Base-by-base conservation (phyloP, 2,329 filamentous ascomycete genomes). In the Rutstroemia sp. region DNA sequence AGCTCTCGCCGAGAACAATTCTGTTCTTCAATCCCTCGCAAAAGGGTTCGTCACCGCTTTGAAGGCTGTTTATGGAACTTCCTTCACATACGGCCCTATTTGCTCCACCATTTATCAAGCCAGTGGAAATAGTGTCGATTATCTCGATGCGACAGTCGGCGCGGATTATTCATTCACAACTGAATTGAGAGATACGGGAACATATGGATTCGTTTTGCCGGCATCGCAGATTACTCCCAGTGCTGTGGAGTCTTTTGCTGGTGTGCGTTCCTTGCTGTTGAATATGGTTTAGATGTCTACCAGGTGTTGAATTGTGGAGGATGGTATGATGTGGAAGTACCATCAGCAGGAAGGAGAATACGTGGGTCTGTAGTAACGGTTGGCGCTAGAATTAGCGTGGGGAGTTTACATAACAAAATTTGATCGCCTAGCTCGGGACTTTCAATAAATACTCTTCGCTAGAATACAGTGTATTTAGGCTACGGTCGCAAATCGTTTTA, bases 61-160 rank as follows among this genome's bases (percentile, higher is more conserved):
- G 63, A 70, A 77, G 47, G 78, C 79, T 0, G 77, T 80, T 2
- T 79, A 82, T 61, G 75, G 74, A 10, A 76, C 72, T 5, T 61
- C 61, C 56, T 74, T 71, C 66, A 57, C 64, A 39, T 60, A 66
- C 19, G 78, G 77, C 0, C 75, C 76, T 0, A 77, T 82, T 59
- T 86, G 83, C 69, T 71, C 70, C 44, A 85, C 81, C 30, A 82
- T 86, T 61, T 86, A 86, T 69, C 74, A 79, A 60, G 79, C 81
- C 2, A 72, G 72, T 12, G 76, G 76, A 9, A 70, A 68, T 47
- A 72, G 71, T 21, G 69, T 74, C 3, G 76, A 79, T 59, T 78
- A 76, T 47, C 71, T 72, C 0, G 68, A 69, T 53, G 73, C 75
- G 58, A 66, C 72, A 4, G 70, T 70, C 0, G 70, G 71, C 49